Base-by-base conservation (phyloP, 1,139 yeast genomes). In the Scheffersomyces segobiensis region DNA sequence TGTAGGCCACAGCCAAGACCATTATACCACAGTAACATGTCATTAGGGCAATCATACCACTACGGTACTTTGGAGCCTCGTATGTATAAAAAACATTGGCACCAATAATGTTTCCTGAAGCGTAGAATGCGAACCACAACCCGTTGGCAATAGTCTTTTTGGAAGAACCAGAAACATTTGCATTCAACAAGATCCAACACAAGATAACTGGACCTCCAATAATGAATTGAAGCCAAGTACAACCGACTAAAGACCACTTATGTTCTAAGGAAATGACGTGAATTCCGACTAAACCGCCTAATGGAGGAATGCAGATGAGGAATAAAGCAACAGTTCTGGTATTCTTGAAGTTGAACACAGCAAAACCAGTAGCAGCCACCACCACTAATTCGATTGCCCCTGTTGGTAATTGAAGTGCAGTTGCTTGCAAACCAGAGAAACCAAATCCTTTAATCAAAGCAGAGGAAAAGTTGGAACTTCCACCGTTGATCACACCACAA, bases 201-300 rank as follows among this genome's bases (percentile, higher is more conserved):
- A 72, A 59, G 55, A 75, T 72, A 46, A 74, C 72, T 17, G 76
- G 77, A 2, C 72, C 76, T 6, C 76, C 77, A 56, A 74, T 64
- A 42, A 72, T 67, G 61, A 65, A 74, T 56, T 74, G 78, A 39
- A 77, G 63, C 75, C 77, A 77, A 20, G 77, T 71, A 60, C 79
- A 75, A 10, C 78, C 68, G 1, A 69, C 74, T 21, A 71, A 59
- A 6, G 70, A 62, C 71, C 73, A 68, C 56, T 60, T 67, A 49
- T 71, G 63, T 58, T 46, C 62, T 32, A 66, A 66, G 14, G 66
- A 59, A 18, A 67, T 68, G 17, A 62, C 53, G 55, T 68, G 67
- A 42, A 71, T 65, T 2, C 73, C 74, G 55, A 69, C 63, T 39
- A 71, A 62, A 3, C 75, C 75, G 18, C 64, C 72, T 20, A 71